Percentiles rank a stretch among this genome's conserved stretches.
Conservation (phyloP, 192 early-diverging fungal genomes). For the Piromyces sp. region DNA sequence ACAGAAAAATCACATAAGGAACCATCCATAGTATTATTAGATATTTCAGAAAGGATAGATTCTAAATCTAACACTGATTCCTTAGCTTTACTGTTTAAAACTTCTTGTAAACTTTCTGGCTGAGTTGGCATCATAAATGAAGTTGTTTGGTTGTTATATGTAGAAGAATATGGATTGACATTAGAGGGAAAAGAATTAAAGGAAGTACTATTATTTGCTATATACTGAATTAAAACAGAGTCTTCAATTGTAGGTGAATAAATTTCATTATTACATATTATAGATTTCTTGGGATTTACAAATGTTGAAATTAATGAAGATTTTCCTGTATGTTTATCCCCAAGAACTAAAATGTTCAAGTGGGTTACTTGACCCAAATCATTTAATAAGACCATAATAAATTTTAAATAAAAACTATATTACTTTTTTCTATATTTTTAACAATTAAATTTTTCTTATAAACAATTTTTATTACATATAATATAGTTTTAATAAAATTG, state of each 20-base stretch:
- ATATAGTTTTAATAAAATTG: no score
- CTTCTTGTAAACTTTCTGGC: not conserved
- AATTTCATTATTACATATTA: not conserved
- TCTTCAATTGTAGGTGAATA: not conserved
- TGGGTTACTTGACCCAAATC: not conserved
- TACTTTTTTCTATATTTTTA: no score
- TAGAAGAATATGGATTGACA: not conserved
- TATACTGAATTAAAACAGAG: not conserved
- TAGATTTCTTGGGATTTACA: not conserved
- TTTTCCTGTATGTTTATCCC: not conserved
- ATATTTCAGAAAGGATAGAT: not conserved
- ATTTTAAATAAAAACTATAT: no score
- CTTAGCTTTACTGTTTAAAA: not conserved
- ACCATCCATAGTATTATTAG: not conserved
- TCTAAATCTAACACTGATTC: not conserved
- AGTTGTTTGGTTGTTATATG: not conserved
- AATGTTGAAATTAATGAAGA: not conserved
- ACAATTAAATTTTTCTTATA: no score
- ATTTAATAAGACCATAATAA: not conserved
- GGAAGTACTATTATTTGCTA: not conserved
- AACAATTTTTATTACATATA: no score
- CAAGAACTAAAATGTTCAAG: not conserved
- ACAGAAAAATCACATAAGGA: not conserved
- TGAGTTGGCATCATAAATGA: not conserved
- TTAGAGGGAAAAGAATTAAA: no score